A percentile compares a stretch with the other conserved stretches of the same genome.
Conservation (phyloP, 148 eudicot species). For the Chenopodium formosanum region DNA sequence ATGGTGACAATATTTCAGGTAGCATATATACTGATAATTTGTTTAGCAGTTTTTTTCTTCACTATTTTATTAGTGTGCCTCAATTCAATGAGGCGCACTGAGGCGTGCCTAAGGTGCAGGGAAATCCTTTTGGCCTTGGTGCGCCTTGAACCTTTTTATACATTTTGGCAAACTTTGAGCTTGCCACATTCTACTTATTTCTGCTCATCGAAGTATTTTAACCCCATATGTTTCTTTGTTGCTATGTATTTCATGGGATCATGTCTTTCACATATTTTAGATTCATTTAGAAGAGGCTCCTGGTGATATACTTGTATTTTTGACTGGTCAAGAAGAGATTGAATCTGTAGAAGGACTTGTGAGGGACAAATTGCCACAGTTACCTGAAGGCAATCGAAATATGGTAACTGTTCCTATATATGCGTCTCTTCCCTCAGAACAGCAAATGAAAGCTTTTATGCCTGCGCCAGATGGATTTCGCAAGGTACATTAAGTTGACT, state of each 20-base stretch:
- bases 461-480: constrained; percentile 77
- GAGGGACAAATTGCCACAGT: constrained; percentile 55
- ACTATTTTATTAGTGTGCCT: too few species aligned
- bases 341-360: constrained; percentile 87
- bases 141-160: neutral
- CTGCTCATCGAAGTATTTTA: neutral
- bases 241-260: constrained; percentile 7
- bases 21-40: constrained; percentile 31
- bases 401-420: constrained; percentile 59
- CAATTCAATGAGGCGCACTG: neutral
- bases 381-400: constrained; percentile 58
- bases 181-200: constrained; percentile 4
- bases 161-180: neutral
- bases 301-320: constrained; percentile 94
- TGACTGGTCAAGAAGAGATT: constrained; percentile 99
- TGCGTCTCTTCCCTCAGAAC: constrained; percentile 93
- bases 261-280: constrained; percentile 33
- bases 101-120: neutral
- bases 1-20: constrained; percentile 95
- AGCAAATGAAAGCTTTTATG: constrained; percentile 83
- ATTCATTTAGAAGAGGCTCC: constrained; percentile 83
- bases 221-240: neutral
- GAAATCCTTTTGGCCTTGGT: too few species aligned
- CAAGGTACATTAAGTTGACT: constrained; percentile 49
- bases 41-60: neutral